These are phyloP conservation scores for Podaxis pistillaris DNA, from an alignment of 768 basidiomycete genomes.

Conservation along the genomic window DNA sequence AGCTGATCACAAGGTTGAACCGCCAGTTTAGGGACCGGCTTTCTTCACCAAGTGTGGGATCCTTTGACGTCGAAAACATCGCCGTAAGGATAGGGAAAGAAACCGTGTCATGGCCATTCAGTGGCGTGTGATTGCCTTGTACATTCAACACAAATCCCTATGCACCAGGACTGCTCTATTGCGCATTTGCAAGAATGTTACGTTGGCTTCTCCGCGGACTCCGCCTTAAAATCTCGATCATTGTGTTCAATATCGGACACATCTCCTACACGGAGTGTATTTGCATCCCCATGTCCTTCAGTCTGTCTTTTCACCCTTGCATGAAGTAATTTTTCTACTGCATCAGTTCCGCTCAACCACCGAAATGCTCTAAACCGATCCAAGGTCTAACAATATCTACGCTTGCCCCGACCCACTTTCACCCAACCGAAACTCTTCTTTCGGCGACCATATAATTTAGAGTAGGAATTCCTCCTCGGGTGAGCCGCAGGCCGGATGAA, in stretches of 20 bases:
- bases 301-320: slow-evolving; percentile 1
- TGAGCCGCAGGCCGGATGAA: neutral
- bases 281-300: neutral
- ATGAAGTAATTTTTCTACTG: neutral
- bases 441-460: no score
- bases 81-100: slow-evolving; percentile 73
- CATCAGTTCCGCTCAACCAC: slow-evolving; percentile 5
- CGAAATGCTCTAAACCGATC: neutral
- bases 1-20: slow-evolving; percentile 50
- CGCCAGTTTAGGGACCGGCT: slow-evolving; percentile 40
- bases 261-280: neutral
- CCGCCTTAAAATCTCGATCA: neutral
- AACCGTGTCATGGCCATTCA: slow-evolving; percentile 44
- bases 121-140: slow-evolving; percentile 21
- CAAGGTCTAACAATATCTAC: neutral
- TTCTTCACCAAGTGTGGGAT: slow-evolving; percentile 41
- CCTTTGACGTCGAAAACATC: slow-evolving; percentile 54
- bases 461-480: neutral
- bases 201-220: slow-evolving; percentile 8
- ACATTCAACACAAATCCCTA: slow-evolving; percentile 1
- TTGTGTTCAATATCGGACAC: neutral
- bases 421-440: no score
- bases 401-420: no score
- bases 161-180: neutral
- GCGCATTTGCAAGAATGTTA: neutral